Conservation (phyloP, 495 filamentous ascomycete species). For the Penicillium pancosmium region DNA sequence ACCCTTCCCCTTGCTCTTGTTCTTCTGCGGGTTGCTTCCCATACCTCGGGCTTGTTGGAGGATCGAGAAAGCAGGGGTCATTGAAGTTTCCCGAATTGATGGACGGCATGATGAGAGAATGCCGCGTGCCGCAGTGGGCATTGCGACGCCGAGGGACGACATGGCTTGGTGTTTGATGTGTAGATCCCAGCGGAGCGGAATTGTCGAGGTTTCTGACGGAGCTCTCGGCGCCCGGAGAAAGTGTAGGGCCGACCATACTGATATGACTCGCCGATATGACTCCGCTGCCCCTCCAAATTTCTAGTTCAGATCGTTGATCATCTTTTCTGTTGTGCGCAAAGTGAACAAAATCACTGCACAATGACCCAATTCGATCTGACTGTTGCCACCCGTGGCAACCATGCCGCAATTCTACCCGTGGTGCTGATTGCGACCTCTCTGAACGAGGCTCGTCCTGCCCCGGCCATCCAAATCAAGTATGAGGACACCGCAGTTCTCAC, state of each 20-base stretch:
- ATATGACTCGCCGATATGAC: slow-evolving; percentile 12
- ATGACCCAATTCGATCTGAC: slow-evolving; percentile 50
- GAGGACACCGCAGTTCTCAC: slow-evolving; percentile 50
- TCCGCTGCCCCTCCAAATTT: slow-evolving; percentile 29
- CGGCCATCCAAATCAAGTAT: slow-evolving; percentile 49
- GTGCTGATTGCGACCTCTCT: slow-evolving; percentile 53
- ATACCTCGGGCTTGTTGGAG: slow-evolving; percentile 45
- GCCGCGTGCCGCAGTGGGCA: slow-evolving; percentile 45
- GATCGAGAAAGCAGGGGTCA: slow-evolving; percentile 36
- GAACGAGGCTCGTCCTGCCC: slow-evolving; percentile 48
- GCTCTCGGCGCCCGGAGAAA: slow-evolving; percentile 40
- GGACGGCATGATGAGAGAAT: slow-evolving; percentile 41
- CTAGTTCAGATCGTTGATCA: slow-evolving; percentile 4
- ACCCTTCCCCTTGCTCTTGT: slow-evolving; percentile 43
- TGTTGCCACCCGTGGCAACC: slow-evolving; percentile 64
- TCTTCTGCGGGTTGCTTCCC: slow-evolving; percentile 38
- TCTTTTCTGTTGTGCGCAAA: slow-evolving; percentile 7
- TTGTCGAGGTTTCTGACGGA: slow-evolving; percentile 41
- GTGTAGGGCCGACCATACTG: slow-evolving; percentile 27
- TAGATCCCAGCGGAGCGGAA: slow-evolving; percentile 21
- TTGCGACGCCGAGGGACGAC: slow-evolving; percentile 41
- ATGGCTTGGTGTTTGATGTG: slow-evolving; percentile 31
- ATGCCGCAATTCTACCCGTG: slow-evolving; percentile 52
- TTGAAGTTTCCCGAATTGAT: slow-evolving; percentile 33
- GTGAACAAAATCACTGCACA: slow-evolving; percentile 10